phyloP scores from a whole-genome alignment of 2,329 filamentous ascomycete species.

The Stagonosporopsis chrysanthemi region DNA sequence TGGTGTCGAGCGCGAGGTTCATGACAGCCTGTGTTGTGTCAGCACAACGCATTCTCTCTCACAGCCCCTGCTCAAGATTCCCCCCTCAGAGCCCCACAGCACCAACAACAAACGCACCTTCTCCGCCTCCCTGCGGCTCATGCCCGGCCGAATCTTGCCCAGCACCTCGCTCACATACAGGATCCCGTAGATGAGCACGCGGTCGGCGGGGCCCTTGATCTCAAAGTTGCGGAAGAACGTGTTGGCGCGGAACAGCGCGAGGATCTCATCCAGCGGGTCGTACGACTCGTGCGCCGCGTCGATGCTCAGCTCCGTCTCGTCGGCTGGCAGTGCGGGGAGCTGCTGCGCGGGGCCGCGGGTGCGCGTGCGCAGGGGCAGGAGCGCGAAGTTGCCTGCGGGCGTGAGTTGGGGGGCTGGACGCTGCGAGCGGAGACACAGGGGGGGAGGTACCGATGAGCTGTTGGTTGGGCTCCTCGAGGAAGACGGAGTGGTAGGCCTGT shows the following conservation, averaged over 20 bases:
- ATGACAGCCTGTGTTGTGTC: slow-evolving; percentile 80
- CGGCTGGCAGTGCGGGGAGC: slow-evolving; percentile 65
- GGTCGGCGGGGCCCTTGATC: slow-evolving; percentile 94
- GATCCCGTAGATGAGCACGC: slow-evolving; percentile 95
- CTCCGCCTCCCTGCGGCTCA: slow-evolving; percentile 70
- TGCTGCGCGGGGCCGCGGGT: slow-evolving; percentile 94
- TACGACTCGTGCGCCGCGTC: slow-evolving; percentile 92
- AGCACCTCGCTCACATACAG: slow-evolving; percentile 92
- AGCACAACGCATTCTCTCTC: too few relatives aligned
- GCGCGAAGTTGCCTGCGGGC: slow-evolving; percentile 81
- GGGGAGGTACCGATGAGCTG: slow-evolving; percentile 64
- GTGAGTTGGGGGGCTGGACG: neutral
- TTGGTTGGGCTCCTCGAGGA: slow-evolving; percentile 79
- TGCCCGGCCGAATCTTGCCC: slow-evolving; percentile 80
- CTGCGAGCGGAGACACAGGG: neutral
- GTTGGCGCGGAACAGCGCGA: slow-evolving; percentile 94
- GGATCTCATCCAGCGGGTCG: slow-evolving; percentile 93
- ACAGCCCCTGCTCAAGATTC: too few relatives aligned
- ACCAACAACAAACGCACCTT: slow-evolving; percentile 61
- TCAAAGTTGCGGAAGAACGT: slow-evolving; percentile 99
- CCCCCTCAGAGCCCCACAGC: too few relatives aligned
- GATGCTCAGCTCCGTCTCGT: slow-evolving; percentile 63
- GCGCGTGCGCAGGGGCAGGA: slow-evolving; percentile 92
- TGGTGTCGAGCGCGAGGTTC: slow-evolving; percentile 87
- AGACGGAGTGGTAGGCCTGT: slow-evolving; percentile 97